These are phyloP conservation scores for Plasmodium vivax DNA, from an alignment of 169 alveolate genomes.

Conservation along the genomic window DNA sequence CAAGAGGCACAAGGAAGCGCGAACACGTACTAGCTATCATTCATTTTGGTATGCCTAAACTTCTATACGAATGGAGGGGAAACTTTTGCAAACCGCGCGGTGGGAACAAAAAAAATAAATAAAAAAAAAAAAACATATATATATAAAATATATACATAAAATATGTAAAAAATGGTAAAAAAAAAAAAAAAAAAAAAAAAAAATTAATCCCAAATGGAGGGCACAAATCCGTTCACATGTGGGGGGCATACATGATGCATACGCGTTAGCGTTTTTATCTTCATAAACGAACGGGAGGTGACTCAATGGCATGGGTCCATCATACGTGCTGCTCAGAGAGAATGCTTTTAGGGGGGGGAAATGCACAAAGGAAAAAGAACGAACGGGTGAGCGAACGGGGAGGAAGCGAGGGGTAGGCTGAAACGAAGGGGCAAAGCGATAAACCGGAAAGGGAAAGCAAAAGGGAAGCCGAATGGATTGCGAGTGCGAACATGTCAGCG, in stretches of 20 bases:
- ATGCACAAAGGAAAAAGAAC: background rate
- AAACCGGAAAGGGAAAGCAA: background rate
- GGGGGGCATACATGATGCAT: background rate
- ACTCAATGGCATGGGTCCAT: background rate
- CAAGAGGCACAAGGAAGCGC: background rate
- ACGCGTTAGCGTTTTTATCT: background rate
- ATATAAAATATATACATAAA: background rate
- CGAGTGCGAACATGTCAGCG: background rate
- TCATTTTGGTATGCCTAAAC: slow-evolving; percentile 35
- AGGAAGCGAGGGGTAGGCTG: background rate
- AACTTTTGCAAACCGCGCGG: background rate
- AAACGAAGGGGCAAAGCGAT: background rate
- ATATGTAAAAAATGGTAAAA: background rate
- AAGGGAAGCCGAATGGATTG: background rate
- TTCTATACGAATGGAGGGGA: slow-evolving; percentile 16
- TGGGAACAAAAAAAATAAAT: background rate
- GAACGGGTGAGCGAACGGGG: background rate
- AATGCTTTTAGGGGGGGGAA: background rate
- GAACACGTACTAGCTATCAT: slow-evolving; percentile 64
- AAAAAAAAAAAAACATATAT: background rate
- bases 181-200: slow-evolving; percentile 17
- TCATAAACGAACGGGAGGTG: background rate
- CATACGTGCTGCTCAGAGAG: slow-evolving; percentile 11
- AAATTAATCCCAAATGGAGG: background rate
- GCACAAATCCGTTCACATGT: background rate